Percentiles rank a stretch among this genome's conserved stretches.
Evolutionary conservation across 2,329 filamentous ascomycete genomes (phyloP).

Genomic region (Pyrenochaeta sp.): DNA sequence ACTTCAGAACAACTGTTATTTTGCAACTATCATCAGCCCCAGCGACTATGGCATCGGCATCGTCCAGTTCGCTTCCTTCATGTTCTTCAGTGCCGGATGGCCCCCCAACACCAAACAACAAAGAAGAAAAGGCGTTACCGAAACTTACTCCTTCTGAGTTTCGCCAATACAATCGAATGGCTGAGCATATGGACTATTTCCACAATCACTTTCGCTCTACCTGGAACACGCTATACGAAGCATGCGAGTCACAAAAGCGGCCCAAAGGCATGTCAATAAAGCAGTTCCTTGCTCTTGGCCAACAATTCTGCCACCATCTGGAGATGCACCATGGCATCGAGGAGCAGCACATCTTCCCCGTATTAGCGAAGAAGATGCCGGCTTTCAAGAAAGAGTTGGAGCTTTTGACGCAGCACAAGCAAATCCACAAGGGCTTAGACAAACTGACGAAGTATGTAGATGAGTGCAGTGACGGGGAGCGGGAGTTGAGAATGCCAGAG

Average conservation of each 20-base stretch:
- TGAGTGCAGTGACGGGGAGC: constrained; percentile 69
- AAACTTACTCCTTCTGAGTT: constrained; percentile 74
- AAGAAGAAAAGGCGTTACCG: constrained; percentile 58
- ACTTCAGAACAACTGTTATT: not conserved
- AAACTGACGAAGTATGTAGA: constrained; percentile 71
- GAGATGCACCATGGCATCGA: constrained; percentile 83
- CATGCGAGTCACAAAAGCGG: constrained; percentile 67
- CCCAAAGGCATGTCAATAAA: constrained; percentile 71
- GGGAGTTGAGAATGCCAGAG: constrained; percentile 63
- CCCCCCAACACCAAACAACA: not conserved
- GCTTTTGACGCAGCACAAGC: constrained; percentile 76
- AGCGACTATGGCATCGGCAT: constrained; percentile 10
- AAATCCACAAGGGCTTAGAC: constrained; percentile 81
- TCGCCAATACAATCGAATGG: constrained; percentile 73
- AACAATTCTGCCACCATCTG: constrained; percentile 77
- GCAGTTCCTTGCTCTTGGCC: constrained; percentile 72
- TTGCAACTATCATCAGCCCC: not conserved
- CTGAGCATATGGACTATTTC: constrained; percentile 78
- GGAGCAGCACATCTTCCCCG: constrained; percentile 81
- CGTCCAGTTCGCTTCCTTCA: constrained; percentile 1
- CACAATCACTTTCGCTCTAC: constrained; percentile 51
- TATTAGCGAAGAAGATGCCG: constrained; percentile 79
- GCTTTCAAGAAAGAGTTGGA: constrained; percentile 74
- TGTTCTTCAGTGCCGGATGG: constrained; percentile 6
- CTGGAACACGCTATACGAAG: constrained; percentile 76